A percentile compares a stretch with the other conserved stretches of the same genome.
Evolutionary conservation across 1,284 basidiomycete genomes (phyloP).

Genomic region (Melampsora larici-populina): DNA sequence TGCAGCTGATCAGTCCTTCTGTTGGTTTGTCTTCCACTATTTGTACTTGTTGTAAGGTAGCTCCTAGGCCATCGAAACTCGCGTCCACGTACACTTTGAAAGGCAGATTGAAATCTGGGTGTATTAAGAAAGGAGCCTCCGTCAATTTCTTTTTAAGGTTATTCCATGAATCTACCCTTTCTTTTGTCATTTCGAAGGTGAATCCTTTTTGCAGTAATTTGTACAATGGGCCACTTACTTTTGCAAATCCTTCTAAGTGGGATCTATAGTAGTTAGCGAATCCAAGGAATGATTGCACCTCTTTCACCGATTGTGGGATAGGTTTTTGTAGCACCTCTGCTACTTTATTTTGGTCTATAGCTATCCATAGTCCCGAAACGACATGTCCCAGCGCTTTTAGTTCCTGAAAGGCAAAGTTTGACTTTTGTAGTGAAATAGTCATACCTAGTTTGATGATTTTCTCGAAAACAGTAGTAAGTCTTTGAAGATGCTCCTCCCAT

Average conservation of each 20-base stretch:
- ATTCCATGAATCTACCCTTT: conserved; percentile 7
- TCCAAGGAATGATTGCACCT: conserved; percentile 7
- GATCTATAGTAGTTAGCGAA: conserved; percentile 17
- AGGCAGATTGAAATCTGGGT: no score
- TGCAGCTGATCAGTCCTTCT: no score
- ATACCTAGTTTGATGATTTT: conserved; percentile 21
- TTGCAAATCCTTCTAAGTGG: conserved; percentile 4
- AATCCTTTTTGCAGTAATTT: not conserved
- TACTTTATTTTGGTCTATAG: conserved; percentile 9
- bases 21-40: no score
- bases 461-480: not conserved
- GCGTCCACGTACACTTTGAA: no score
- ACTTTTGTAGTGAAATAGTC: conserved; percentile 11
- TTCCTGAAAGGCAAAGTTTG: conserved; percentile 12
- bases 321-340: not conserved
- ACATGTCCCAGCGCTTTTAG: no score
- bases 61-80: no score
- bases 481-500: not conserved
- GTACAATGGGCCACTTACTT: not conserved
- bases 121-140: no score
- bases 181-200: conserved; percentile 15
- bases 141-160: not conserved
- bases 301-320: no score
- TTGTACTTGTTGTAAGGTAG: no score
- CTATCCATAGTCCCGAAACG: not conserved